Conservation (phyloP, 2,329 filamentous ascomycete genomes). For the Rhytidhysteron rufulum region DNA sequence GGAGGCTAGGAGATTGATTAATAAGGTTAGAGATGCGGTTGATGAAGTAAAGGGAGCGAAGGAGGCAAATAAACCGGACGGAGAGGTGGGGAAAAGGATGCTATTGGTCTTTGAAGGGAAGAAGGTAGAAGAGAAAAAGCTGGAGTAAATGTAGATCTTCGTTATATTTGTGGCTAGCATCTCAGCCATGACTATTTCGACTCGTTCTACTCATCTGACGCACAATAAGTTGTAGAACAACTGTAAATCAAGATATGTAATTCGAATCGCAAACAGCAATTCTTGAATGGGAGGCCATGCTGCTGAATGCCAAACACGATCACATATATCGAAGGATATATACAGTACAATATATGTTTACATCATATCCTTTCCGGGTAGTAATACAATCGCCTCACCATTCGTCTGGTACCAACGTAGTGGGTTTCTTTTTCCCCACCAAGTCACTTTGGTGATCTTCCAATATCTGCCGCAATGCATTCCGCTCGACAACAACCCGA, state of each 20-base stretch:
- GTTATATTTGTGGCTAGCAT: too few species aligned
- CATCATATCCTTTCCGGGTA: slow-evolving; percentile 1
- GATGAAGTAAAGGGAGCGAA: slow-evolving; percentile 30
- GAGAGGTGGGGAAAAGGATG: slow-evolving; percentile 26
- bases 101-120: slow-evolving; percentile 29
- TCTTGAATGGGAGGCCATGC: too few species aligned
- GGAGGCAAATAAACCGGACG: slow-evolving; percentile 23
- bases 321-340: too few species aligned
- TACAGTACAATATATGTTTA: slow-evolving; percentile 3
- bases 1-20: slow-evolving; percentile 56
- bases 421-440: slow-evolving; percentile 1
- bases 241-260: too few species aligned
- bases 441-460: slow-evolving; percentile 67
- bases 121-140: slow-evolving; percentile 14
- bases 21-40: slow-evolving; percentile 45
- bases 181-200: too few species aligned
- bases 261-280: too few species aligned
- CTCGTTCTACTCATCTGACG: too few species aligned
- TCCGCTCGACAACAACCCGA: slow-evolving; percentile 80
- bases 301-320: too few species aligned
- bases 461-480: slow-evolving; percentile 73
- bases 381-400: neutral
- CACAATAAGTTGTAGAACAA: too few species aligned
- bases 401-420: neutral
- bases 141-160: neutral